Conservation (phyloP, 2,329 filamentous ascomycete species). For the Cryphonectria naterciae region DNA sequence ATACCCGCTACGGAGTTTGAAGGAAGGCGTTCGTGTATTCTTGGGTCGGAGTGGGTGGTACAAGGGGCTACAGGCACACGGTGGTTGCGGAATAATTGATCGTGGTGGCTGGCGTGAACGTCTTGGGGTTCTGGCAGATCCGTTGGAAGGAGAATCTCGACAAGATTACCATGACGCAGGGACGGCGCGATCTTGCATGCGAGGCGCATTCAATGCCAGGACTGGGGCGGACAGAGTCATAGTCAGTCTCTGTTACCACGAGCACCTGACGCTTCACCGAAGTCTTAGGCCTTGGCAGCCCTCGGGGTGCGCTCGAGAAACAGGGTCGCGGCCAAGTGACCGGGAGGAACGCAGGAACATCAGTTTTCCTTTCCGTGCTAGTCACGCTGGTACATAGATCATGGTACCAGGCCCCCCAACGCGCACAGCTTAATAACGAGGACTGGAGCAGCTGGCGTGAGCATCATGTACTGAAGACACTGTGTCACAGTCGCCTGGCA, state of each 20-base stretch:
- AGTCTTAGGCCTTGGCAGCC: neutral
- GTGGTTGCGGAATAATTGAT: neutral
- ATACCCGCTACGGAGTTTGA: constrained; percentile 20
- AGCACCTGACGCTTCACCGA: neutral
- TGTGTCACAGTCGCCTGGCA: neutral
- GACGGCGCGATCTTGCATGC: neutral
- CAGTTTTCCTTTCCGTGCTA: neutral
- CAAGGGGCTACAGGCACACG: neutral
- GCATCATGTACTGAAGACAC: neutral
- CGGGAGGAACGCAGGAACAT: neutral
- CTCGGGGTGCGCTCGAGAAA: no score
- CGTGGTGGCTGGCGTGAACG: neutral
- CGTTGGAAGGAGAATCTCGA: neutral
- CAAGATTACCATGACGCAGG: neutral
- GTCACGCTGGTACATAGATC: neutral
- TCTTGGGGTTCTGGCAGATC: neutral
- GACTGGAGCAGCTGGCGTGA: neutral
- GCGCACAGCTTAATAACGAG: neutral
- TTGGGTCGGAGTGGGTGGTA: neutral
- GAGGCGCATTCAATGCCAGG: neutral
- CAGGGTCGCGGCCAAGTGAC: neutral
- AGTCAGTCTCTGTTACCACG: neutral
- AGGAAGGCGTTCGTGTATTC: constrained; percentile 23
- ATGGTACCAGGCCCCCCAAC: neutral
- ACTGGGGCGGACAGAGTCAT: neutral